A percentile compares a stretch with the other conserved stretches of the same genome.
Conservation (phyloP, 805 yeast species). For the Ogataea henricii region DNA sequence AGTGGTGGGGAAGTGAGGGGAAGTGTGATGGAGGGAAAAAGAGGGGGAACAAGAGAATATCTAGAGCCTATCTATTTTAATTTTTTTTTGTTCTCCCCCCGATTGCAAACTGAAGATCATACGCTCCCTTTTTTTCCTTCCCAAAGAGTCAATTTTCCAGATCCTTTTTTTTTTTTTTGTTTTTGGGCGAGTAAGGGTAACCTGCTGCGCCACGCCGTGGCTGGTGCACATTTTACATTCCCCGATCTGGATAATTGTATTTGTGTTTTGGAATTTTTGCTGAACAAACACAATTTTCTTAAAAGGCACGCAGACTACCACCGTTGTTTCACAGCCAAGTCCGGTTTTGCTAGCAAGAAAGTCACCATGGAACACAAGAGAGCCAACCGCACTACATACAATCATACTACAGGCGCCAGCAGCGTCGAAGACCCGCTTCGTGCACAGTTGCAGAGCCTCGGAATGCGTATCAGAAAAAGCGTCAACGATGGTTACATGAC, state of each 20-base stretch:
- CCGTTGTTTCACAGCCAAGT: not conserved
- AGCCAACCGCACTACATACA: not conserved
- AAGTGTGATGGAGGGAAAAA: not conserved
- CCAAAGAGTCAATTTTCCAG: conserved; percentile 3
- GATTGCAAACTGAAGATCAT: too few relatives aligned
- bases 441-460: conserved; percentile 53
- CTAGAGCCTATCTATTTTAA: too few relatives aligned
- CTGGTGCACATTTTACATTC: conserved; percentile 3
- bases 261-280: not conserved
- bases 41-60: not conserved
- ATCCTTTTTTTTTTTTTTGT: too few relatives aligned
- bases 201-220: not conserved
- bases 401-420: not conserved
- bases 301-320: not conserved
- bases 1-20: not conserved
- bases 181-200: conserved; percentile 3
- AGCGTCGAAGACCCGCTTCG: conserved; percentile 24
- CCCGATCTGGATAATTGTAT: conserved; percentile 8
- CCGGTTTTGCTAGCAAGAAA: not conserved
- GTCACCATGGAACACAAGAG: conserved; percentile 10
- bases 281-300: not conserved
- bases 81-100: too few relatives aligned
- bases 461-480: conserved; percentile 72
- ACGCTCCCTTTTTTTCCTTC: too few relatives aligned
- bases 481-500: conserved; percentile 59